phyloP scores from a whole-genome alignment of 2,329 filamentous ascomycete genomes.

The Dactylellina leptospora region DNA sequence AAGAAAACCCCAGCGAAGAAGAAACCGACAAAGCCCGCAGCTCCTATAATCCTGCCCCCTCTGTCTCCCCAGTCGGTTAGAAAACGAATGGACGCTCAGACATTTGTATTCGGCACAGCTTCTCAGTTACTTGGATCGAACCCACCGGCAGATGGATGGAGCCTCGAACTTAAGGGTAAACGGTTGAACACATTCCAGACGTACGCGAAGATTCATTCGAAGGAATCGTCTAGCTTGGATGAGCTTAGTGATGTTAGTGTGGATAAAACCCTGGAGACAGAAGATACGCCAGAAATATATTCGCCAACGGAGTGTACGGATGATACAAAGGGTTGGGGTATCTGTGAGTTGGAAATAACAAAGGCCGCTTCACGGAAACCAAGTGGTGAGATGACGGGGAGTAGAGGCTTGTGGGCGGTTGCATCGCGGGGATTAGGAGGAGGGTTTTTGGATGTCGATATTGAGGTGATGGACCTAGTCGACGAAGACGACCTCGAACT shows the following conservation, averaged over 20 bases:
- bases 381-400: background rate
- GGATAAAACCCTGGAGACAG: background rate
- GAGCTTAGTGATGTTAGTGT: constrained; percentile 6
- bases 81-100: constrained; percentile 35
- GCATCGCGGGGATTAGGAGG: constrained; percentile 26
- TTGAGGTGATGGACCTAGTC: constrained; percentile 40
- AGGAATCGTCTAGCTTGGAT: constrained; percentile 22
- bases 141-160: constrained; percentile 35
- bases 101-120: constrained; percentile 43
- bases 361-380: background rate
- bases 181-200: constrained; percentile 44
- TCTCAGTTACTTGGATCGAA: constrained; percentile 29
- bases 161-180: constrained; percentile 30
- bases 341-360: constrained; percentile 33
- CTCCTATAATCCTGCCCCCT: background rate
- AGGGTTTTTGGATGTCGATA: constrained; percentile 15
- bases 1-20: constrained; percentile 19
- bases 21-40: constrained; percentile 6
- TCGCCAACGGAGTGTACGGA: constrained; percentile 12
- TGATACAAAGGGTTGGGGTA: constrained; percentile 41
- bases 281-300: background rate
- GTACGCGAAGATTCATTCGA: constrained; percentile 38
- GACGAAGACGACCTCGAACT: constrained; percentile 44
- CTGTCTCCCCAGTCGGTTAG: constrained; percentile 31
- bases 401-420: constrained; percentile 22